A percentile compares a stretch with the other conserved stretches of the same genome.
phyloP scores from a whole-genome alignment of 2,329 filamentous ascomycete genomes.

The Colletotrichum godetiae region DNA sequence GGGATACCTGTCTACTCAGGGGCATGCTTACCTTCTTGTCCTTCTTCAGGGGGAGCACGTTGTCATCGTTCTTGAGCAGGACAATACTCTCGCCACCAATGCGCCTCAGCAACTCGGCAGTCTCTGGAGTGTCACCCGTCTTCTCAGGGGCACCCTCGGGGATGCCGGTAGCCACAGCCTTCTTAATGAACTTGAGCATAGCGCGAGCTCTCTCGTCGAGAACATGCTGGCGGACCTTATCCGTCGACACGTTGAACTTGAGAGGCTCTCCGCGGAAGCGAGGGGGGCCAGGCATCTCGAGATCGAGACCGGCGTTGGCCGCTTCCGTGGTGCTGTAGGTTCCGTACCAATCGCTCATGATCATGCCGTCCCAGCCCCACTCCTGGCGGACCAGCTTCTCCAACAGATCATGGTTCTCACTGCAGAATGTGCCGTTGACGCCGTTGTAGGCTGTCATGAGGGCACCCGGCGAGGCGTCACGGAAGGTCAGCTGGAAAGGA shows the following conservation, averaged over 20 bases:
- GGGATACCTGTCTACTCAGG: neutral
- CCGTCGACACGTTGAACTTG: constrained; percentile 63
- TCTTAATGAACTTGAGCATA: constrained; percentile 70
- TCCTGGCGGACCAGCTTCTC: constrained; percentile 64
- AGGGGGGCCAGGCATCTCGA: constrained; percentile 70
- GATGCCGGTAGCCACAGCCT: constrained; percentile 63
- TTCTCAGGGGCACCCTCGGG: constrained; percentile 65
- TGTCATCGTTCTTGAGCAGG: constrained; percentile 77
- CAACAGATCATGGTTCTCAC: constrained; percentile 63
- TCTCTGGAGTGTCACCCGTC: constrained; percentile 68
- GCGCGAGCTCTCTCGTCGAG: constrained; percentile 69
- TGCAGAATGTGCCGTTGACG: constrained; percentile 67
- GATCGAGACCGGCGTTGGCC: constrained; percentile 63
- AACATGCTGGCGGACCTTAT: constrained; percentile 66
- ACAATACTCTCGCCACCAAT: constrained; percentile 78
- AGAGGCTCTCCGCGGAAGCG: constrained; percentile 62
- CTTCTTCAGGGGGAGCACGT: constrained; percentile 71
- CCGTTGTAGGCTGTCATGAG: constrained; percentile 72
- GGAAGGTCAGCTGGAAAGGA: constrained; percentile 67
- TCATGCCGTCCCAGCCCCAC: constrained; percentile 67
- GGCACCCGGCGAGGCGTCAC: constrained; percentile 61
- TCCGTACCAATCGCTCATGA: constrained; percentile 72
- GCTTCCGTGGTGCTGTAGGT: constrained; percentile 66
- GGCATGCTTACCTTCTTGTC: constrained; percentile 60
- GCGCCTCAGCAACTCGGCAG: constrained; percentile 71